Evolutionary conservation across 2,329 filamentous ascomycete species (phyloP).

Genomic region (Neofusicoccum laricinum): DNA sequence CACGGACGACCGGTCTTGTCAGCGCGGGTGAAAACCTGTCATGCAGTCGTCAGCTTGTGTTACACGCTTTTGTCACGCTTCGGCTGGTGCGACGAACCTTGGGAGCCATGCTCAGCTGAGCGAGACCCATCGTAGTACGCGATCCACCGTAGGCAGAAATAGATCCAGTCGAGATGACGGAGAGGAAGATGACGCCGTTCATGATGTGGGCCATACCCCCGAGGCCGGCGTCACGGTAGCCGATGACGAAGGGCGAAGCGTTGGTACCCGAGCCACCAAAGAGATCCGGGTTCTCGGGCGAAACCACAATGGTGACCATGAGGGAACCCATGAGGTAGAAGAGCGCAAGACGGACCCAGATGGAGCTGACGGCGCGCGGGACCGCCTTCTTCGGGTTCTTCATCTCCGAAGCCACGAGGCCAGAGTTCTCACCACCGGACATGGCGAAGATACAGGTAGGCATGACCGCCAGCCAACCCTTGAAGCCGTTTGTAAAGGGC

Average conservation of each 20-base stretch:
- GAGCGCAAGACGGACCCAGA: constrained; percentile 45
- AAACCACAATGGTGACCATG: constrained; percentile 45
- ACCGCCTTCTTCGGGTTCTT: constrained; percentile 43
- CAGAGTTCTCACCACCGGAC: constrained; percentile 43
- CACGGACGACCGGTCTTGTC: constrained; percentile 38
- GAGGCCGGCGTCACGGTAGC: constrained; percentile 42
- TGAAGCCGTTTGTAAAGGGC: constrained; percentile 46
- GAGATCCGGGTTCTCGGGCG: constrained; percentile 39
- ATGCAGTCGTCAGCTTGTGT: not conserved
- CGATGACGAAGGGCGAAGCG: constrained; percentile 47
- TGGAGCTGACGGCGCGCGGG: constrained; percentile 44
- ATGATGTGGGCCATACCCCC: constrained; percentile 43
- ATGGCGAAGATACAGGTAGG: constrained; percentile 39
- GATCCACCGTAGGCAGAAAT: constrained; percentile 45
- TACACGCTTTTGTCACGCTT: not conserved
- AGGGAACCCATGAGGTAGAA: constrained; percentile 47
- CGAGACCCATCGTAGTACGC: constrained; percentile 44
- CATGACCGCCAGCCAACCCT: constrained; percentile 37
- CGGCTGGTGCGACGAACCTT: constrained; percentile 20
- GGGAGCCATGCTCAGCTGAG: constrained; percentile 44
- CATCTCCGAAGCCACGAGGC: constrained; percentile 45
- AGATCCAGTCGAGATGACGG: constrained; percentile 45
- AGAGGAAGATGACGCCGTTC: constrained; percentile 50
- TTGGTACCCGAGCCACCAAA: constrained; percentile 44
- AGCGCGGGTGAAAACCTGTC: constrained; percentile 23